phyloP scores from a whole-genome alignment of 2,329 filamentous ascomycete genomes.

The Penicillium brevicompactum region DNA sequence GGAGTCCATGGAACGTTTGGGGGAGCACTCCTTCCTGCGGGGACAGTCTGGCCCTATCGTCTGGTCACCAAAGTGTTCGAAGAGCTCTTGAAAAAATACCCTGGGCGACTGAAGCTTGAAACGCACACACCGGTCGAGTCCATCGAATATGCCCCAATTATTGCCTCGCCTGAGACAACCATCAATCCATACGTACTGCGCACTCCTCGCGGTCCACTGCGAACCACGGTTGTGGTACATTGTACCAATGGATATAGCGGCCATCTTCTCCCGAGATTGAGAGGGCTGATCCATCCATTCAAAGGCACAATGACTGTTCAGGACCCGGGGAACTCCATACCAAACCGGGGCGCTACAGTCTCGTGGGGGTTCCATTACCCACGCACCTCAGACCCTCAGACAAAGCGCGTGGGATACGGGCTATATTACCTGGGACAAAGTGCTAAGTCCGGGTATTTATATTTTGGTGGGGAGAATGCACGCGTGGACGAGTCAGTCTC shows the following conservation, averaged over 20 bases:
- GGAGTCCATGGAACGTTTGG: constrained; percentile 25
- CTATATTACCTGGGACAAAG: constrained; percentile 32
- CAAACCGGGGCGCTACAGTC: constrained; percentile 19
- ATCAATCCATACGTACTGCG: constrained; percentile 30
- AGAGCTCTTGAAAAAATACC: constrained; percentile 24
- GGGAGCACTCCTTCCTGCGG: constrained; percentile 31
- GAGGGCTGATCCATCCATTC: constrained; percentile 41
- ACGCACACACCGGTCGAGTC: constrained; percentile 33
- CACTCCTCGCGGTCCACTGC: constrained; percentile 41
- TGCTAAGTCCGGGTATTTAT: constrained; percentile 28
- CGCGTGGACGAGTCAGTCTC: constrained; percentile 21
- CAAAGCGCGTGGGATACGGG: constrained; percentile 18
- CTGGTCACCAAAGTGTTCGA: constrained; percentile 34
- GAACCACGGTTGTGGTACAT: constrained; percentile 41
- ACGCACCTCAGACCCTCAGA: constrained; percentile 20
- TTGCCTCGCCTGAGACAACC: constrained; percentile 1
- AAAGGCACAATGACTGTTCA: constrained; percentile 50
- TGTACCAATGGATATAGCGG: constrained; percentile 48
- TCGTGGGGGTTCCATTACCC: constrained; percentile 38
- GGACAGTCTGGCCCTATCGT: constrained; percentile 41
- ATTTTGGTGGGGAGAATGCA: constrained; percentile 30
- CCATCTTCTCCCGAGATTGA: constrained; percentile 45
- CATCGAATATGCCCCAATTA: constrained; percentile 15
- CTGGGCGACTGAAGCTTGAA: constrained; percentile 31
- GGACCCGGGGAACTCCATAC: constrained; percentile 23